phyloP scores from a whole-genome alignment of 768 basidiomycete genomes.

The Xerocomus potaroensis region DNA sequence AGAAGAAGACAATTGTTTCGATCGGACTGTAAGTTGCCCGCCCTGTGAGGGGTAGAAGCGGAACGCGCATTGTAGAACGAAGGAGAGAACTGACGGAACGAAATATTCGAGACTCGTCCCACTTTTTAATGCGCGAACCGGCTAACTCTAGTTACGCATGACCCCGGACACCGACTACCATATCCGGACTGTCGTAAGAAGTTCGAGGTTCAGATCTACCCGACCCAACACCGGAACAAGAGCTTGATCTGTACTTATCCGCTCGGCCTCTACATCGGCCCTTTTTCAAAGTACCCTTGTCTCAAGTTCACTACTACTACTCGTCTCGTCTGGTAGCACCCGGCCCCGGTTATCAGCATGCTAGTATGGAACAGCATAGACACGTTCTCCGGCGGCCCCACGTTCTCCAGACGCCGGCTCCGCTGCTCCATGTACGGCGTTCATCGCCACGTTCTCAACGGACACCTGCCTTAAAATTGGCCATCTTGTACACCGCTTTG shows the following conservation, averaged over 20 bases:
- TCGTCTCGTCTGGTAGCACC: too few species aligned
- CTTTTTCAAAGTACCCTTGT: too few species aligned
- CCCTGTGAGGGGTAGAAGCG: constrained; percentile 64
- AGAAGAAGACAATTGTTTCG: constrained; percentile 89
- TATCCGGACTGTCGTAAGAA: constrained; percentile 1
- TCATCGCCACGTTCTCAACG: constrained; percentile 2
- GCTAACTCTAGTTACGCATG: constrained; percentile 11
- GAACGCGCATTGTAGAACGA: constrained; percentile 46
- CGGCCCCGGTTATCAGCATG: too few species aligned
- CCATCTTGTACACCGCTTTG: neutral
- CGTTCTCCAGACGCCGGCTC: constrained; percentile 1
- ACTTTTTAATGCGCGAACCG: constrained; percentile 26
- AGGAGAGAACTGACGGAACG: neutral
- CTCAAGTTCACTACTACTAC: too few species aligned
- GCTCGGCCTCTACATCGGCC: too few species aligned
- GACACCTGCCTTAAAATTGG: neutral
- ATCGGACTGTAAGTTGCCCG: constrained; percentile 76
- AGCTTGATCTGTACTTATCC: neutral
- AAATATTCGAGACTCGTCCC: constrained; percentile 20
- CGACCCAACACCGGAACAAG: neutral
- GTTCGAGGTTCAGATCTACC: neutral
- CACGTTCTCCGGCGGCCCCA: constrained; percentile 9
- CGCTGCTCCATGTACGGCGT: neutral
- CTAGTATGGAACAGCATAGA: too few species aligned
- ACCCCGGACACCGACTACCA: constrained; percentile 25